phyloP scores from a whole-genome alignment of 495 filamentous ascomycete genomes.

The Tuber magnatum region DNA sequence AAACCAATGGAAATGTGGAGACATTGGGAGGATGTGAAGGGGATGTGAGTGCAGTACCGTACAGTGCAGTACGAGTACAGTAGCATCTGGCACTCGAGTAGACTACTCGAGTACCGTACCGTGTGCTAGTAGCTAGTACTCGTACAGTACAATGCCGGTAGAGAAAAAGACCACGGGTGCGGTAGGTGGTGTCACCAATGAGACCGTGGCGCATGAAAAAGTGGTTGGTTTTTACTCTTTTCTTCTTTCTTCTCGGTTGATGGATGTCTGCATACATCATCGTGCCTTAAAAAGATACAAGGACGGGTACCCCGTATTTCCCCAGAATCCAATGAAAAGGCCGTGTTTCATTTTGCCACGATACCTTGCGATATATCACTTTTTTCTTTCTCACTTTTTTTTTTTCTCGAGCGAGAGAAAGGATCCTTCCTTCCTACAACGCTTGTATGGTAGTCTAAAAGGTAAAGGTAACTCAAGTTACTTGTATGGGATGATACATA shows the following conservation, averaged over 20 bases:
- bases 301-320: neutral
- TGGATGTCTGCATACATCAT: neutral
- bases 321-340: neutral
- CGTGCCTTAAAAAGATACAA: neutral
- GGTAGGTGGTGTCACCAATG: neutral
- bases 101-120: neutral
- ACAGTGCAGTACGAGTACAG: neutral
- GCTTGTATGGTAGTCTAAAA: too few species aligned
- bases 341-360: neutral
- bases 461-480: too few species aligned
- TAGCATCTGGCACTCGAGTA: neutral
- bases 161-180: neutral
- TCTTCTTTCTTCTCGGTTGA: neutral
- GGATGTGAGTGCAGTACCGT: too few species aligned
- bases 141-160: neutral
- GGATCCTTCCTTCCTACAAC: too few species aligned
- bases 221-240: neutral
- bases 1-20: neutral
- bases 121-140: too few species aligned
- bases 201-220: neutral
- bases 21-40: neutral
- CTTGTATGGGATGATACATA: too few species aligned
- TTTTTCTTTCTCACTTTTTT: neutral
- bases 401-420: neutral
- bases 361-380: neutral